Conservation (phyloP, 2,329 filamentous ascomycete genomes). For the Aureobasidium sp. region DNA sequence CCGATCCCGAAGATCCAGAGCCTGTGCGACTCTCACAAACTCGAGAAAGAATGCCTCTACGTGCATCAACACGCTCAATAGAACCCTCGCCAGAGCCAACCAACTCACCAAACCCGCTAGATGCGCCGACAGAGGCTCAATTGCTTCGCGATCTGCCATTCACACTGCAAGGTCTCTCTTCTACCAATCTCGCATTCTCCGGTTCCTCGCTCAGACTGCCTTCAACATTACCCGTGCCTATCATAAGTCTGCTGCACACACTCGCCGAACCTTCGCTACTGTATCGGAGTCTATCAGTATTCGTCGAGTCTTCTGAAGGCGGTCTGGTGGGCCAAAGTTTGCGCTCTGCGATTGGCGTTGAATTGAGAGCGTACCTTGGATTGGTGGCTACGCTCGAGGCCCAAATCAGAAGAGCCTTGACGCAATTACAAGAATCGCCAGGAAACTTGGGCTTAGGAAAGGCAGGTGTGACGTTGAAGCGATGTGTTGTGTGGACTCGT, state of each 20-base stretch:
- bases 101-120: neutral
- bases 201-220: constrained; percentile 67
- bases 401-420: constrained; percentile 76
- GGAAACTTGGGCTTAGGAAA: constrained; percentile 63
- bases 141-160: constrained; percentile 68
- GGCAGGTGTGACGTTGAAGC: constrained; percentile 84
- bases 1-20: constrained; percentile 18
- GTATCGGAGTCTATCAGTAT: constrained; percentile 70
- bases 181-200: constrained; percentile 70
- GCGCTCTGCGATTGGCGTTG: constrained; percentile 72
- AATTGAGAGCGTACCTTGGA: constrained; percentile 81
- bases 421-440: constrained; percentile 58
- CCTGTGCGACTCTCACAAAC: constrained; percentile 17
- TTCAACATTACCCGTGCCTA: constrained; percentile 66
- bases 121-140: constrained; percentile 30
- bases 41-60: constrained; percentile 7
- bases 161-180: constrained; percentile 85
- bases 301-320: constrained; percentile 70
- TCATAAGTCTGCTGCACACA: constrained; percentile 79
- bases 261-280: constrained; percentile 90
- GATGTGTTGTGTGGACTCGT: constrained; percentile 94
- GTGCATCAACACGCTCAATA: constrained; percentile 3
- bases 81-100: constrained; percentile 2
- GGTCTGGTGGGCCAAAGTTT: constrained; percentile 90
- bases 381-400: constrained; percentile 87